phyloP scores from a whole-genome alignment of 768 basidiomycete species.

The Polyporus arcularius region DNA sequence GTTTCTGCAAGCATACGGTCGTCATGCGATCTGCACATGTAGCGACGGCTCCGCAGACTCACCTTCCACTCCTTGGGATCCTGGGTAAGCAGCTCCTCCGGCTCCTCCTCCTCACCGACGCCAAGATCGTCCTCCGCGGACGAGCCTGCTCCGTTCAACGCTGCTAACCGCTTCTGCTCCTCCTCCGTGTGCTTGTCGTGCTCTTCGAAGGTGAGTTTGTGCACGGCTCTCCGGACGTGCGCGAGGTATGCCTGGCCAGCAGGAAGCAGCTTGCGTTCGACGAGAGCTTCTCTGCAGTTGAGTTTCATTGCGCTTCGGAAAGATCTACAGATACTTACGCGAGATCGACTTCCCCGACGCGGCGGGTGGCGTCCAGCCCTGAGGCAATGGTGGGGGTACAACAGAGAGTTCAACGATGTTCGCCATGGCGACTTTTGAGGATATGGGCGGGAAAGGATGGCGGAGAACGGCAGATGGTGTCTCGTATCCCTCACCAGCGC shows the following conservation, averaged over 20 bases:
- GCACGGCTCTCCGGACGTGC: slow-evolving; percentile 71
- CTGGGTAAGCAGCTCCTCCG: slow-evolving; percentile 61
- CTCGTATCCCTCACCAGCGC: background rate
- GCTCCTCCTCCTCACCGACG: slow-evolving; percentile 89
- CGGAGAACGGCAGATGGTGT: too few relatives aligned
- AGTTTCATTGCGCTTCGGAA: slow-evolving; percentile 6
- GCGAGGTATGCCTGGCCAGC: slow-evolving; percentile 88
- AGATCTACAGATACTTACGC: slow-evolving; percentile 24
- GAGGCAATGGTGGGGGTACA: slow-evolving; percentile 45
- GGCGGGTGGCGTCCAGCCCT: slow-evolving; percentile 43
- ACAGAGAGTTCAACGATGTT: slow-evolving; percentile 38
- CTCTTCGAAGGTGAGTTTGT: slow-evolving; percentile 80
- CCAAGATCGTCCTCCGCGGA: slow-evolving; percentile 82
- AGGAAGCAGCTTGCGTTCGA: slow-evolving; percentile 64
- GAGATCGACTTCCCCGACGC: slow-evolving; percentile 38
- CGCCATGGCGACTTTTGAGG: slow-evolving; percentile 24
- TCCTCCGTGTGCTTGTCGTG: slow-evolving; percentile 70
- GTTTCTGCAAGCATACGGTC: slow-evolving; percentile 60
- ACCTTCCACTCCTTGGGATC: slow-evolving; percentile 99
- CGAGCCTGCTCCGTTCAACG: slow-evolving; percentile 47
- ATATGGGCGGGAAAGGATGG: background rate
- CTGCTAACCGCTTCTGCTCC: slow-evolving; percentile 51
- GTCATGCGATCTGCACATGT: background rate
- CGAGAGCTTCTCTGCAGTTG: slow-evolving; percentile 34
- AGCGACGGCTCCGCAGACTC: slow-evolving; percentile 12